Percentiles rank a stretch among this genome's conserved stretches.
phyloP scores from a whole-genome alignment of 2,329 filamentous ascomycete species.

The Pseudogymnoascus verrucosus region DNA sequence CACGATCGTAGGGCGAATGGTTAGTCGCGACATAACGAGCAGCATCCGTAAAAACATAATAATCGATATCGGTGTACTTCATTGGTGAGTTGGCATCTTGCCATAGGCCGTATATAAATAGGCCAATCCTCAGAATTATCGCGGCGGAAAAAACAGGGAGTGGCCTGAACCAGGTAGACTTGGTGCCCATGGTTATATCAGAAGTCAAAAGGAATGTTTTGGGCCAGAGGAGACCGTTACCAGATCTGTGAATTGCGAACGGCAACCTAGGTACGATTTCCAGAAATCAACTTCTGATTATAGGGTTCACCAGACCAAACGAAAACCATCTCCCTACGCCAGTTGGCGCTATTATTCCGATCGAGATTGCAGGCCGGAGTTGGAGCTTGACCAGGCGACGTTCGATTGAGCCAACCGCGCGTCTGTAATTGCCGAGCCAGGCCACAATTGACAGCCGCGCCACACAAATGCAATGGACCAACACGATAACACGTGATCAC shows the following conservation, averaged over 20 bases:
- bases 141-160: slow-evolving; percentile 48
- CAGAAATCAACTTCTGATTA: neutral
- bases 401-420: neutral
- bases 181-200: neutral
- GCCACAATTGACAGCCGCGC: neutral
- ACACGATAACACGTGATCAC: slow-evolving; percentile 1
- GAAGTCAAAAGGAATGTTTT: neutral
- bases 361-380: neutral
- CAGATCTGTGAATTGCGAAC: neutral
- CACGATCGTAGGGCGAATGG: slow-evolving; percentile 72
- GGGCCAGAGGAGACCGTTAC: neutral
- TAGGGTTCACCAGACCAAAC: neutral
- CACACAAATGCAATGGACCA: neutral
- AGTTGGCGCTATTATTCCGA: neutral
- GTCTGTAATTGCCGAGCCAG: neutral
- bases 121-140: slow-evolving; percentile 57
- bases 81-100: slow-evolving; percentile 87
- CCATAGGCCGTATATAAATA: slow-evolving; percentile 83
- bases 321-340: neutral
- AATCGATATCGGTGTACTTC: slow-evolving; percentile 99
- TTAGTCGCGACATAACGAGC: slow-evolving; percentile 64
- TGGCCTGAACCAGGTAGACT: slow-evolving; percentile 20
- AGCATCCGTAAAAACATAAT: slow-evolving; percentile 95
- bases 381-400: neutral
- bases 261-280: neutral